Base-by-base conservation (phyloP, 2,329 filamentous ascomycete species). In the Didymella segeticola region DNA sequence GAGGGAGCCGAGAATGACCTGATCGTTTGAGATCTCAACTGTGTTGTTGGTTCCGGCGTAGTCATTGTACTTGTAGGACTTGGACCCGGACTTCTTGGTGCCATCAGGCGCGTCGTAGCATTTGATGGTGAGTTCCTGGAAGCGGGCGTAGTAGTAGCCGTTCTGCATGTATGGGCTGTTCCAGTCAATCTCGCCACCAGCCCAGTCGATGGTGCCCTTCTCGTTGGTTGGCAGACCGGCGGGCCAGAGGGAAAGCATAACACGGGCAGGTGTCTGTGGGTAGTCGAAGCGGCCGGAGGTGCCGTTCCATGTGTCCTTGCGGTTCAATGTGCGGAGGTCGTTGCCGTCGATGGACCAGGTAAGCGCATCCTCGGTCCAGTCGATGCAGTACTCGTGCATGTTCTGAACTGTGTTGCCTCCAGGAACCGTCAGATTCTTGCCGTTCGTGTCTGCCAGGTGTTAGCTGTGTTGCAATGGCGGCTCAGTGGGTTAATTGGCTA, bases 221-320 rank as follows among this genome's bases (percentile, higher is more conserved):
- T 85, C 89, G 75, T 97, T 97, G 70, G 82, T 83, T 9, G 86
- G 77, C 39, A 90, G 84, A 71, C 95, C 95, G 68, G 91, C 95
- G 33, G 95, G 95, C 95, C 95, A 99, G 69, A 99, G 86, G 14
- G 95, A 98, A 43, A 99, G 83, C 80, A 97, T 91, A 46, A 99
- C 85, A 64, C 93, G 90, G 14, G 93, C 79, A 4, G 95, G 95
- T 0, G 93, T 96, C 79, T 98, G 95, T 6, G 95, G 95, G 80
- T 85, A 99, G 67, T 89, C 81, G 83, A 88, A 99, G 75, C 87
- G 87, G 76, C 93, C 89, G 53, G 86, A 78, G 6, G 91, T 96
- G 11, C 81, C 78, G 78, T 99, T 97, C 86, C 89, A 98, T 11
- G 95, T 98, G 30, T 91, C 85, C 14, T 83, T 81, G 71, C 88